phyloP scores from a whole-genome alignment of 495 filamentous ascomycete genomes.

The Aspergillus bertholletiae region DNA sequence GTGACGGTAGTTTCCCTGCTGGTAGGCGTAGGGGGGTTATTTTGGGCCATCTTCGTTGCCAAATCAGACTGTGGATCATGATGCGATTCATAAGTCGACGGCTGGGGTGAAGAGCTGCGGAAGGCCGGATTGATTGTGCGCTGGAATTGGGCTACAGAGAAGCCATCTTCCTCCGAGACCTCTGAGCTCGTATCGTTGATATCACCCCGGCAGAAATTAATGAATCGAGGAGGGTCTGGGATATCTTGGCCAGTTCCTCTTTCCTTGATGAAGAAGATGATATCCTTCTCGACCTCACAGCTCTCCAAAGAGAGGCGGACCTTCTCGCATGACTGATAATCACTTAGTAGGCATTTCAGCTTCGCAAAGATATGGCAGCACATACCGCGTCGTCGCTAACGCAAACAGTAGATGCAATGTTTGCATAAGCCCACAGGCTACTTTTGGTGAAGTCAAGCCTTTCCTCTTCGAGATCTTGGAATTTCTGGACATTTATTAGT shows the following conservation, averaged over 20 bases:
- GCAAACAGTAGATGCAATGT: constrained; percentile 96
- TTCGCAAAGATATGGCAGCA: constrained; percentile 4
- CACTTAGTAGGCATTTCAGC: constrained; percentile 15
- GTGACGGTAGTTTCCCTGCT: constrained; percentile 53
- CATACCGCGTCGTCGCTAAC: constrained; percentile 90
- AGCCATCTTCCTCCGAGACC: constrained; percentile 77
- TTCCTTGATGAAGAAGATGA: constrained; percentile 83
- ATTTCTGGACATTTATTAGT: constrained; percentile 61
- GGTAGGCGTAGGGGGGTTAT: constrained; percentile 41
- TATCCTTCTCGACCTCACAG: constrained; percentile 96
- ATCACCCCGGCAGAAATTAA: constrained; percentile 97
- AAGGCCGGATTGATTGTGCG: constrained; percentile 93
- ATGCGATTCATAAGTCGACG: constrained; percentile 84
- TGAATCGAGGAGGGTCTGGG: constrained; percentile 93
- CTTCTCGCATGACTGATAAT: constrained; percentile 77
- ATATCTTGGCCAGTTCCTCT: constrained; percentile 94
- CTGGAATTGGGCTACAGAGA: constrained; percentile 93
- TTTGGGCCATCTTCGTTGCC: constrained; percentile 59
- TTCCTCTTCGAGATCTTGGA: constrained; percentile 98
- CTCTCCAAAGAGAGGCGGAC: constrained; percentile 91
- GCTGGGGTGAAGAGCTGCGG: constrained; percentile 85
- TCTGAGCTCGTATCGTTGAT: constrained; percentile 77
- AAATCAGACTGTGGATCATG: constrained; percentile 75
- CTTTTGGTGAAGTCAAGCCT: constrained; percentile 94
- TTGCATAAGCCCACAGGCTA: constrained; percentile 96